Evolutionary conservation across 2,329 filamentous ascomycete genomes (phyloP).

Genomic region (Zymoseptoria ardabiliae): DNA sequence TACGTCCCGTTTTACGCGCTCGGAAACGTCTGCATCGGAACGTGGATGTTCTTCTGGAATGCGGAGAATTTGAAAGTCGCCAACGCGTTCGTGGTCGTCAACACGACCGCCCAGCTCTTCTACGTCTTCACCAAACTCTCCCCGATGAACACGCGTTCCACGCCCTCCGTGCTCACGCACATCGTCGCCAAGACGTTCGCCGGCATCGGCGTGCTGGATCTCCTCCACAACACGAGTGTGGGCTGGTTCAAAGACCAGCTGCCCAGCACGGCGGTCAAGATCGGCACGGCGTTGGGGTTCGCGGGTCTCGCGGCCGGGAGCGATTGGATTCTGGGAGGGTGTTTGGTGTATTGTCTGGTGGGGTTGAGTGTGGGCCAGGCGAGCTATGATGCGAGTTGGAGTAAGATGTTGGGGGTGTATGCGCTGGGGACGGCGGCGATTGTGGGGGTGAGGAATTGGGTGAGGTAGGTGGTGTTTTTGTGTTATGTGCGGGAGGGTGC

Average conservation of each 20-base stretch:
- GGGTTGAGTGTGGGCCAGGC: constrained; percentile 49
- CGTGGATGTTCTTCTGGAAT: constrained; percentile 59
- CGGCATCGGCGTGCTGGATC: constrained; percentile 53
- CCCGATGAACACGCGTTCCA: constrained; percentile 44
- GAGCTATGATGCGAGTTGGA: constrained; percentile 43
- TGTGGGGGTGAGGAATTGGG: constrained; percentile 46
- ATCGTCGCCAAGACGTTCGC: constrained; percentile 53
- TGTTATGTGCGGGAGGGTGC: neutral
- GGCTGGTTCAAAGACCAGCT: constrained; percentile 47
- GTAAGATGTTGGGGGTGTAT: constrained; percentile 44
- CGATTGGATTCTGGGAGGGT: constrained; percentile 55
- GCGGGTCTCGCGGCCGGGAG: constrained; percentile 43
- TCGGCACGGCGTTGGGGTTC: constrained; percentile 49
- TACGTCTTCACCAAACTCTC: constrained; percentile 45
- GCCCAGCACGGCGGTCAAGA: constrained; percentile 43
- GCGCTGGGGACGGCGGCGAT: constrained; percentile 47
- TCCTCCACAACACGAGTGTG: constrained; percentile 52
- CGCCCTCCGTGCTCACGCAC: constrained; percentile 50
- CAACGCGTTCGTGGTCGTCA: constrained; percentile 51
- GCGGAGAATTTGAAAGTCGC: constrained; percentile 42
- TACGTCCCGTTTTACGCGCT: constrained; percentile 50
- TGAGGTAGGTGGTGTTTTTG: constrained; percentile 39
- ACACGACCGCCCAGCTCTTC: constrained; percentile 48
- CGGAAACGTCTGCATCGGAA: constrained; percentile 44
- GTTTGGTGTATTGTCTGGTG: constrained; percentile 52